Percentiles rank a stretch among this genome's conserved stretches.
Conservation (phyloP, 1,139 yeast species). For the Hemisphaericaspora lyxosophila region DNA sequence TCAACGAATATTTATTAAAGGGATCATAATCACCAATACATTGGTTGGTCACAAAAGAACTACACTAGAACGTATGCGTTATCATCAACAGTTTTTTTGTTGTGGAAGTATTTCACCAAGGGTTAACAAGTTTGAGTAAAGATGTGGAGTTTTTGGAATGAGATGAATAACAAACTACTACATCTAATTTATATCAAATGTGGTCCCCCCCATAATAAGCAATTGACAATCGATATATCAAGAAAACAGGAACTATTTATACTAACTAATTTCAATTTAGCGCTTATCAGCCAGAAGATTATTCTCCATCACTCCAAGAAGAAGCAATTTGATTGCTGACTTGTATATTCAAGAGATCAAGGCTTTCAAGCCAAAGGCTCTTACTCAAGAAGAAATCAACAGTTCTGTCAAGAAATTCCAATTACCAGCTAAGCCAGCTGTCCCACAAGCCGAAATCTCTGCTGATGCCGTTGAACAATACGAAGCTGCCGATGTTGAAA, state of each 20-base stretch:
- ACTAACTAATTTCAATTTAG: constrained; percentile 20
- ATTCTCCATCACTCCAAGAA: constrained; percentile 46
- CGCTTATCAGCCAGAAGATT: constrained; percentile 40
- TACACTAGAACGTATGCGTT: not conserved
- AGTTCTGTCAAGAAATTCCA: constrained; percentile 80
- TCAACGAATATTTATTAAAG: no score
- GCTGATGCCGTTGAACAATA: constrained; percentile 74
- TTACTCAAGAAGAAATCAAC: constrained; percentile 72
- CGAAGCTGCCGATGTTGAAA: constrained; percentile 76
- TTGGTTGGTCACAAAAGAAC: not conserved
- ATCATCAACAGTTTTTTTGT: not conserved
- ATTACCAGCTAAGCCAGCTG: constrained; percentile 70
- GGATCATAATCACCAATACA: no score
- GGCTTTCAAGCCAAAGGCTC: constrained; percentile 81
- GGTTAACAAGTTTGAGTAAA: no score
- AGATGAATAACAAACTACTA: no score
- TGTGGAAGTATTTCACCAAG: no score
- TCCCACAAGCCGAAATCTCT: constrained; percentile 73
- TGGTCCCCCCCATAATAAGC: constrained; percentile 1
- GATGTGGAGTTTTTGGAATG: no score
- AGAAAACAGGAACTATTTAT: constrained; percentile 1
- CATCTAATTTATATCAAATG: no score
- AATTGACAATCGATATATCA: not conserved
- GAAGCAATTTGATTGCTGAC: constrained; percentile 72
- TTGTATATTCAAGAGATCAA: constrained; percentile 84